Evolutionary conservation across 768 basidiomycete genomes (phyloP), one percentile per base, ranked within the genome.

Genomic region (Tulasnella sp.): DNA sequence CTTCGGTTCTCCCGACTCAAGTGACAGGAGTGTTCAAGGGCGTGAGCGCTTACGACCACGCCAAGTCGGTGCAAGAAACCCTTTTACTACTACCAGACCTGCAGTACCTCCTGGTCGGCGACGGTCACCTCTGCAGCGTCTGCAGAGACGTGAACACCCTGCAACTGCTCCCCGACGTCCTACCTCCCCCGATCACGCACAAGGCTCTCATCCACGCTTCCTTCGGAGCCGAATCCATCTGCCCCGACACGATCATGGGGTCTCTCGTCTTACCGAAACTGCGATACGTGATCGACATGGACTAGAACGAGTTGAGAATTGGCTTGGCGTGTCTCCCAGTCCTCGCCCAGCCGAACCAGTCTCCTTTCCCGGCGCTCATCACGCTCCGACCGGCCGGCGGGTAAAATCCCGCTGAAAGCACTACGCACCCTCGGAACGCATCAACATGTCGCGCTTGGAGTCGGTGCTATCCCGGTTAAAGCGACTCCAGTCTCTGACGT

Each of bases 1-100:
- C n/a, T 22, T n/a, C n/a, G n/a, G n/a, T n/a, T n/a, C n/a, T n/a
- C n/a, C n/a, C n/a, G 47, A 52, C 19, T 52, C 47, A 52, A 52
- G 47, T 52, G 47, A 6, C 3, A 3, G 47, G 47, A 12, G 47
- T 52, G 12, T 52, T 52, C 19, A 26, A 26, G 11, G 22, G 6
- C 1, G n/a, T 11, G 9, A 52, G 22, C 26, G 84, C 87, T 12
- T 95, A 94, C 77, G 75, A 80, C 14, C 92, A 95, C 77, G 75
- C 95, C 22, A 89, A 91, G 75, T 74, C 89, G 5, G 81, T 96
- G 67, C 94, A 95, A 77, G 85, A 92, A 71, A 83, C 88, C 35
- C 79, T 94, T 35, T n/a, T n/a, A n/a, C 52, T 75, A 5, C 47
- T 52, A 6, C 47, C 47, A 5, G 19, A 78, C 77, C 17, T 78